Evolutionary conservation across 1,284 basidiomycete species (phyloP).

Genomic region (Malassezia sp.): DNA sequence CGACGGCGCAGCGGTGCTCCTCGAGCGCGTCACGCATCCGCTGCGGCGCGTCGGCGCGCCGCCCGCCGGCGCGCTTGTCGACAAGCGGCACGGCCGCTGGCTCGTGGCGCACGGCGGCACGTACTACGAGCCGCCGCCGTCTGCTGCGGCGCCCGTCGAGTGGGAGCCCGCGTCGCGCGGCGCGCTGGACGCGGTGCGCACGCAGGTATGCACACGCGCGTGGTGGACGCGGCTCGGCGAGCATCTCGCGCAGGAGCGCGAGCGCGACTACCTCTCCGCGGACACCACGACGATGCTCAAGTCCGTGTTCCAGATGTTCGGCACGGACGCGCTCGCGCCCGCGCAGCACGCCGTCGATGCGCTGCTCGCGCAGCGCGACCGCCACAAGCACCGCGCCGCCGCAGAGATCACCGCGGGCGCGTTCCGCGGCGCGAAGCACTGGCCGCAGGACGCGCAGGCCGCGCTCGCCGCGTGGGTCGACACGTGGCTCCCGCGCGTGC

Average conservation of each 20-base stretch:
- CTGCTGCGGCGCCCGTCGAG: slow-evolving; percentile 3
- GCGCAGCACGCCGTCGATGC: slow-evolving; percentile 56
- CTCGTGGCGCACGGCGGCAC: slow-evolving; percentile 63
- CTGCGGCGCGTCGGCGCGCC: slow-evolving; percentile 50
- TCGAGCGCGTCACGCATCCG: slow-evolving; percentile 68
- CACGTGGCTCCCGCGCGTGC: slow-evolving; percentile 60
- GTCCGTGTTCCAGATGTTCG: slow-evolving; percentile 53
- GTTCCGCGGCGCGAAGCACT: slow-evolving; percentile 71
- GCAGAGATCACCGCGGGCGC: slow-evolving; percentile 74
- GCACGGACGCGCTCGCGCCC: slow-evolving; percentile 41
- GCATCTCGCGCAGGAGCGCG: slow-evolving; percentile 40
- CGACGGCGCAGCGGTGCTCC: slow-evolving; percentile 61
- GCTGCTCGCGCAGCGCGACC: slow-evolving; percentile 58
- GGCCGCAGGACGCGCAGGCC: slow-evolving; percentile 58
- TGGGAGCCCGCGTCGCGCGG: slow-evolving; percentile 50
- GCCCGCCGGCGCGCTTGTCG: slow-evolving; percentile 54
- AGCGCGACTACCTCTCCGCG: slow-evolving; percentile 33
- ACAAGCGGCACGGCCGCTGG: slow-evolving; percentile 75
- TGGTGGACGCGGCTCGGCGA: slow-evolving; percentile 55
- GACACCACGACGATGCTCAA: slow-evolving; percentile 51
- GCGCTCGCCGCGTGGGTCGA: slow-evolving; percentile 71
- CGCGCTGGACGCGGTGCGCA: slow-evolving; percentile 56
- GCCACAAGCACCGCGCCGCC: slow-evolving; percentile 81
- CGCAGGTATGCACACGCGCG: slow-evolving; percentile 51
- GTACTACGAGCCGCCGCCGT: slow-evolving; percentile 55